A percentile compares a stretch with the other conserved stretches of the same genome.
phyloP scores from a whole-genome alignment of 2,329 filamentous ascomycete species.

The Fusarium setosum region DNA sequence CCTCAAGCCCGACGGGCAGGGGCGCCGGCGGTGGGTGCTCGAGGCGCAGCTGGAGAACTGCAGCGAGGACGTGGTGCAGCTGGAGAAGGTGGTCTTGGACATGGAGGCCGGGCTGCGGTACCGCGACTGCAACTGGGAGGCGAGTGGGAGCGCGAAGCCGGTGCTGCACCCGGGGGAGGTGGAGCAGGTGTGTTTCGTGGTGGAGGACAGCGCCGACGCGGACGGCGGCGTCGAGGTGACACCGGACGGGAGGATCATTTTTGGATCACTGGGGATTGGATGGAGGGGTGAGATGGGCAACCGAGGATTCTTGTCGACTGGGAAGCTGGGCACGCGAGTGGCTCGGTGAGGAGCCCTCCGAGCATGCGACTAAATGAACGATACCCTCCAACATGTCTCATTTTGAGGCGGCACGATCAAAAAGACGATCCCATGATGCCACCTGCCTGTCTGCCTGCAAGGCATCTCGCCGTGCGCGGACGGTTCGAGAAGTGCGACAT shows the following conservation, averaged over 20 bases:
- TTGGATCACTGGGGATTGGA: constrained; percentile 86
- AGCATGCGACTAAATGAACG: constrained; percentile 13
- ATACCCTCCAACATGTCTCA: constrained; percentile 7
- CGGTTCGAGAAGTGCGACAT: background rate
- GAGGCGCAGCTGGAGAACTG: constrained; percentile 98
- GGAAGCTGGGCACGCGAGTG: constrained; percentile 73
- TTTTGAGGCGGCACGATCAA: too few relatives aligned
- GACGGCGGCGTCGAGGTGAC: constrained; percentile 51
- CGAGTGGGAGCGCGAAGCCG: constrained; percentile 57
- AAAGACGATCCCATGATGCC: constrained; percentile 5
- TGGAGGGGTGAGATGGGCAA: constrained; percentile 95
- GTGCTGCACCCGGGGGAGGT: constrained; percentile 72
- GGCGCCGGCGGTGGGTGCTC: constrained; percentile 72
- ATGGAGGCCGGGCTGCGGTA: constrained; percentile 62
- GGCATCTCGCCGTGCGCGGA: background rate
- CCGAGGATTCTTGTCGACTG: constrained; percentile 86
- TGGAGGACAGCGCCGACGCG: constrained; percentile 57
- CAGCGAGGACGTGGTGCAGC: constrained; percentile 82
- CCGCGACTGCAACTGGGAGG: constrained; percentile 68
- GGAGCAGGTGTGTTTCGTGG: constrained; percentile 73
- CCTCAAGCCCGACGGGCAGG: constrained; percentile 51
- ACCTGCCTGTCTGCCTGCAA: background rate
- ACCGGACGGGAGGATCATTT: constrained; percentile 68
- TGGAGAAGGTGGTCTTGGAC: constrained; percentile 74
- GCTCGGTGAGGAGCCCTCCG: constrained; percentile 39